These are phyloP conservation scores for Arthrobotrys musiformis DNA, from an alignment of 2,329 filamentous ascomycete genomes.

Conservation along the genomic window DNA sequence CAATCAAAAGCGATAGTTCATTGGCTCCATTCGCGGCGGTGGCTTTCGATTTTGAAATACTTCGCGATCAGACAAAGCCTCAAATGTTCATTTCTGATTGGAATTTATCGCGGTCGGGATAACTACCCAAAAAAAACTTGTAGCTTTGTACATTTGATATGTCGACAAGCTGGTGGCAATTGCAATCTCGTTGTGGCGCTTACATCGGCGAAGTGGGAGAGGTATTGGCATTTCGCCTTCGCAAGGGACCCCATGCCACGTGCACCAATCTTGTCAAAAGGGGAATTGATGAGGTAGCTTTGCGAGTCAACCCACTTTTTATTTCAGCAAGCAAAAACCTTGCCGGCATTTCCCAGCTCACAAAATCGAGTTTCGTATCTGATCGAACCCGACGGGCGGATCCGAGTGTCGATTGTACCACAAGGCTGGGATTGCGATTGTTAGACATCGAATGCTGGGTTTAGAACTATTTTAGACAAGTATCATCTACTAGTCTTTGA, in stretches of 20 bases:
- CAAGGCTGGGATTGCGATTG: conserved; percentile 3
- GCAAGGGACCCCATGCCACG: too few species aligned
- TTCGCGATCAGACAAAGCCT: background rate
- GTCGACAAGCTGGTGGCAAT: background rate
- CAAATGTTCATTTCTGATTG: background rate
- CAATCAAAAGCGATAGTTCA: background rate
- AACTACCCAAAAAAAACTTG: background rate
- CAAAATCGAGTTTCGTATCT: background rate
- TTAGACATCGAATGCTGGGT: background rate
- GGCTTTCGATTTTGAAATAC: background rate
- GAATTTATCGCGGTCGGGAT: background rate
- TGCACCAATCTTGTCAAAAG: too few species aligned
- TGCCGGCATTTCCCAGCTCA: background rate
- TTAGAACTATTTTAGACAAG: background rate
- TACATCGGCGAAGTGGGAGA: background rate
- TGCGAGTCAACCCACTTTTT: background rate
- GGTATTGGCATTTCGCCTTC: background rate
- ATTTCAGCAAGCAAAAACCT: background rate
- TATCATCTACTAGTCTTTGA: background rate
- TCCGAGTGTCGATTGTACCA: conserved; percentile 7
- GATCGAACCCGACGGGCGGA: background rate
- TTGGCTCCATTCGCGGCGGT: conserved; percentile 7
- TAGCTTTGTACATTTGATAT: background rate
- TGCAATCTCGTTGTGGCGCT: background rate
- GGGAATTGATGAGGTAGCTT: too few species aligned